Evolutionary conservation across 495 filamentous ascomycete genomes (phyloP), one percentile per base, ranked within the genome.

Genomic region (Penicillium salamii): DNA sequence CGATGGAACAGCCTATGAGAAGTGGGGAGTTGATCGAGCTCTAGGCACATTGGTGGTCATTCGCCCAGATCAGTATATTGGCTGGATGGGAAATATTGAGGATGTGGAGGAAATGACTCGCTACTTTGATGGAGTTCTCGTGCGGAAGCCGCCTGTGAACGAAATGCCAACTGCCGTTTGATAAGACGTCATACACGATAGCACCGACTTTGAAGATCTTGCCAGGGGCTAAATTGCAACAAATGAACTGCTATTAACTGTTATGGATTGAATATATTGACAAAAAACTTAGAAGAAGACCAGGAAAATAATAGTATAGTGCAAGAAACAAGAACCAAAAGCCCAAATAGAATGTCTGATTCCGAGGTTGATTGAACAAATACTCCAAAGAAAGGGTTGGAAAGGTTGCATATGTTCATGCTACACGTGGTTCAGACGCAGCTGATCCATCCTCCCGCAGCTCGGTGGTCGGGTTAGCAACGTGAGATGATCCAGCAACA

Each of bases 21-120:
- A 70, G 3, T 84, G 80, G 54, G 86, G 80, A 0, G 74, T 88
- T 3, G 76, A 87, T 54, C 63, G 55, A 35, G 68, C 77, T 44
- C 72, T 56, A n/a, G 85, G 86, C 0, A 82, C 78, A 46, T 61
- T 86, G 7, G 77, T 86, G 7, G 69, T 81, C 39, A 19, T 74
- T 12, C 58, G 83, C 23, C 85, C 84, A 3, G 85, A 87, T 71
- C 79, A 83, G 54, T 81, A 87, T 65, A 78, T 87, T 28, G 77
- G 78, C 1, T 83, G 72, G 74, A 69, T 83, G 13, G 80, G 80
- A 3, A 73, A 76, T 24, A 32, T 86, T 24, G 79, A 80, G 36
- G 78, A 81, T 53, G 64, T 78, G 23, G 59, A 66, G 4, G 68
- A 62, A 13, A 45, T 83, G 50, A 61, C 59, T 13, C 9, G 32